Evolutionary conservation across 2,329 filamentous ascomycete species (phyloP), one percentile per base, ranked within the genome.

Genomic region (Cytospora chrysosperma): DNA sequence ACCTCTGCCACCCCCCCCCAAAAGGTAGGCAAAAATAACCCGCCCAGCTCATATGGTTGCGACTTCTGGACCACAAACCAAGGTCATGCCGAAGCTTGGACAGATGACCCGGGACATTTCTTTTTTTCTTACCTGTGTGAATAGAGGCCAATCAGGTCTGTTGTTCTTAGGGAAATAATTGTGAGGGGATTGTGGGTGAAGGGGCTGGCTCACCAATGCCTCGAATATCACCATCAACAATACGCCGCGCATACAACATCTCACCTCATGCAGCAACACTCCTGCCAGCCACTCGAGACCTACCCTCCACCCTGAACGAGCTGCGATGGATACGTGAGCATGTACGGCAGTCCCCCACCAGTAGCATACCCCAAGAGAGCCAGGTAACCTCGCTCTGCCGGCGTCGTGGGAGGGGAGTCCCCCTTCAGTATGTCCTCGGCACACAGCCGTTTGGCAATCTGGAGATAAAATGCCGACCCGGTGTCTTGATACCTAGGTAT

Each of bases 361-460:
- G 7, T 21, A 21, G 17, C 21, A 15, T 34, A 34, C 9, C 32
- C 15, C 7, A 13, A 30, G 58, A 66, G 55, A 19, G 28, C 34
- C 49, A 57, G 19, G 24, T 85, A 2, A 67, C 74, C 9, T 66
- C 70, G 1, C 73, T 88, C 8, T 86, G 83, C 66, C 74, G 73
- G 4, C 74, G 78, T 56, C 78, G 87, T 37, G 79, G 82, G 10
- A 75, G 73, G 10, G 92, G 92, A 1, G 84, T 88, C 63, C 95
- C 95, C 1, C 77, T 99, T 37, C 95, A 98, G 74, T 98, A 98
- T 73, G 82, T 98, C 26, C 79, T 99, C 1, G 93, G 93, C 4
- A 88, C 88, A 6, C 93, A 97, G 74, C 95, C 90, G 1, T 98
- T 99, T 76, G 94, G 93, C 0, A 78, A 86, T 5, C 77, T 98